Conservation (phyloP, 2,329 filamentous ascomycete genomes). For the Fusarium sarcochroum region DNA sequence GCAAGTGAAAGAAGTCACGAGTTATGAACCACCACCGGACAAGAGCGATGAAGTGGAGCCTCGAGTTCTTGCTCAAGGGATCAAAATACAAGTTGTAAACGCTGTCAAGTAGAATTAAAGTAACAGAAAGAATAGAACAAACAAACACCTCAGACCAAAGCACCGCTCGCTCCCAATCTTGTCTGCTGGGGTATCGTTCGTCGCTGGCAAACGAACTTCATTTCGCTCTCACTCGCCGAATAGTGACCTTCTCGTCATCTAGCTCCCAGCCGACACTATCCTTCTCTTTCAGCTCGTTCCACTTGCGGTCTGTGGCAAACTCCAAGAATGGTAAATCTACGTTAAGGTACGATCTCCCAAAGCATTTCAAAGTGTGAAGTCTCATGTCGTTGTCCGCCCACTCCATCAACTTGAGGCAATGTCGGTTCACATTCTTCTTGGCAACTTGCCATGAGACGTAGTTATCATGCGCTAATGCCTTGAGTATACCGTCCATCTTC, state of each 20-base stretch:
- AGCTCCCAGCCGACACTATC: constrained; percentile 89
- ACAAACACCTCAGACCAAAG: constrained; percentile 2
- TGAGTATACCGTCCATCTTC: constrained; percentile 78
- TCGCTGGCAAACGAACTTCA: constrained; percentile 42
- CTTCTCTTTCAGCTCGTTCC: constrained; percentile 76
- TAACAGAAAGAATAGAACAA: constrained; percentile 7
- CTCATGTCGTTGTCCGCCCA: constrained; percentile 83
- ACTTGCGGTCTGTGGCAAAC: constrained; percentile 75
- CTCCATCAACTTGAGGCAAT: constrained; percentile 83
- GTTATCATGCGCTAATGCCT: constrained; percentile 82
- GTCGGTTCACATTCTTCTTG: constrained; percentile 81
- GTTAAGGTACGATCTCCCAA: constrained; percentile 84
- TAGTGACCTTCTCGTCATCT: constrained; percentile 80
- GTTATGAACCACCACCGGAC: neutral
- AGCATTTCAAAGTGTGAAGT: constrained; percentile 85
- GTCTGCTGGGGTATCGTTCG: constrained; percentile 20
- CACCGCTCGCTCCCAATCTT: constrained; percentile 15
- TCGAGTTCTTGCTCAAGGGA: neutral
- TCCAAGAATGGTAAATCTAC: constrained; percentile 80
- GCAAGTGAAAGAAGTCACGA: neutral
- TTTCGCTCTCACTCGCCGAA: constrained; percentile 69
- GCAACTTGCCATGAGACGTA: constrained; percentile 84
- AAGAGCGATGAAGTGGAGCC: constrained; percentile 1
- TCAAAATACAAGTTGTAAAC: neutral
- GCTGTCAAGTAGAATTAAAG: constrained; percentile 8